phyloP scores from a whole-genome alignment of 2,329 filamentous ascomycete species.

The Ilyonectria sp. region DNA sequence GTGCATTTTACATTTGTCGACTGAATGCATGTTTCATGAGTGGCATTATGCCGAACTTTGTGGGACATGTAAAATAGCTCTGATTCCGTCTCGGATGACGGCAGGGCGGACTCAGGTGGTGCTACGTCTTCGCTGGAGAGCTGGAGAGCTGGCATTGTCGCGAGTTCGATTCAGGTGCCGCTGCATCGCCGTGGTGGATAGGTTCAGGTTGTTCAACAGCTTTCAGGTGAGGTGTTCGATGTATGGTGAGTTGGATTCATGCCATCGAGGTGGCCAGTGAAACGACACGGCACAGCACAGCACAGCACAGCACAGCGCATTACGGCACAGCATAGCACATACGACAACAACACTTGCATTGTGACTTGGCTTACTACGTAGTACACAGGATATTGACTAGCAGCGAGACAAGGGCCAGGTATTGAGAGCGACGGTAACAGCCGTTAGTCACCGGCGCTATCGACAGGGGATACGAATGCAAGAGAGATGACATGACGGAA shows the following conservation, averaged over 20 bases:
- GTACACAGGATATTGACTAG: constrained; percentile 1
- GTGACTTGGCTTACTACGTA: constrained; percentile 15
- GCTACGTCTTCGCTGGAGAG: neutral
- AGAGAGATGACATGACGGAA: constrained; percentile 16
- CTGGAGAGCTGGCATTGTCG: neutral
- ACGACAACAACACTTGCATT: constrained; percentile 20
- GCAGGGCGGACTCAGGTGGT: neutral
- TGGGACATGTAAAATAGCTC: neutral
- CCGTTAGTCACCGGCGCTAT: constrained; percentile 28
- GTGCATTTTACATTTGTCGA: too few relatives aligned
- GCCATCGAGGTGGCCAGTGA: constrained; percentile 8
- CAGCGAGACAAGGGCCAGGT: constrained; percentile 24
- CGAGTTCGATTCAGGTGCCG: constrained; percentile 2
- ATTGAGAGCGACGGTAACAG: constrained; percentile 23
- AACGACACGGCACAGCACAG: neutral
- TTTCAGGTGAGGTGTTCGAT: constrained; percentile 19
- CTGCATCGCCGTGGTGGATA: neutral
- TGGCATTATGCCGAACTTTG: neutral
- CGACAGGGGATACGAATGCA: constrained; percentile 20
- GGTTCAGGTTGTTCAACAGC: constrained; percentile 16
- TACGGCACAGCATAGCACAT: constrained; percentile 1
- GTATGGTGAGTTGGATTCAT: constrained; percentile 29
- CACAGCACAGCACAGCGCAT: neutral
- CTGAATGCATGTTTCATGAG: too few relatives aligned
- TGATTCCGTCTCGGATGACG: neutral